Base-by-base conservation (phyloP, 1,139 yeast species). In the Lodderomyces metapsilosis region DNA sequence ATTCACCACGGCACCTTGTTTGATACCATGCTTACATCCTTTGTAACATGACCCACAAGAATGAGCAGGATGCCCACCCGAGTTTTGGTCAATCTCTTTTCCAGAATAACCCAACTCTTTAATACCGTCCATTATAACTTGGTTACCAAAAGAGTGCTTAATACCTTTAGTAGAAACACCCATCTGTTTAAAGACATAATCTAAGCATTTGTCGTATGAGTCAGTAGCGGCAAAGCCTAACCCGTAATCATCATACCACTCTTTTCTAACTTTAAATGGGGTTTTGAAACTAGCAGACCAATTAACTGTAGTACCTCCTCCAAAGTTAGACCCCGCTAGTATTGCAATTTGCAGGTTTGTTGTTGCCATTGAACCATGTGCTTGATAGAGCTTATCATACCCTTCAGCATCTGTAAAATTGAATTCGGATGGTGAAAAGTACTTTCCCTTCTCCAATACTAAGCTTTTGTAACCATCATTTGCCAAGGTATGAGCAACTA, bases 231-330 rank as follows among this genome's bases (percentile, higher is more conserved):
- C 80, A 70, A 77, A 77, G 13, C 74, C 76, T 8, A 74, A 62
- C 0, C 78, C 79, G 42, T 58, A 62, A 18, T 71, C 65, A 40
- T 71, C 69, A 36, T 68, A 75, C 82, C 82, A 79, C 51, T 79
- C 82, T 40, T 70, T 64, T 41, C 84, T 69, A 5, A 79, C 78
- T 45, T 66, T 68, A 52, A 72, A 75, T 1, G 81, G 80, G 0
- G 84, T 75, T 42, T 64, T 69, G 44, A 79, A 54, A 48, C 77
- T 66, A 10, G 84, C 83, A n/a, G 78, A 71, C 84, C 84, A 79
- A 56, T 79, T 79, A 38, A 79, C 74, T 4, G 84, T 77, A 5
- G 80, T 64, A 4, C 84, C 84, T 10, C 84, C 84, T 7, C 84
- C 84, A 47, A 79, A 73, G 1, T 79, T 76, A 1, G 80, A 52